Evolutionary conservation across 2,329 filamentous ascomycete species (phyloP), one percentile per base, ranked within the genome.

Genomic region (Fusarium begoniae): DNA sequence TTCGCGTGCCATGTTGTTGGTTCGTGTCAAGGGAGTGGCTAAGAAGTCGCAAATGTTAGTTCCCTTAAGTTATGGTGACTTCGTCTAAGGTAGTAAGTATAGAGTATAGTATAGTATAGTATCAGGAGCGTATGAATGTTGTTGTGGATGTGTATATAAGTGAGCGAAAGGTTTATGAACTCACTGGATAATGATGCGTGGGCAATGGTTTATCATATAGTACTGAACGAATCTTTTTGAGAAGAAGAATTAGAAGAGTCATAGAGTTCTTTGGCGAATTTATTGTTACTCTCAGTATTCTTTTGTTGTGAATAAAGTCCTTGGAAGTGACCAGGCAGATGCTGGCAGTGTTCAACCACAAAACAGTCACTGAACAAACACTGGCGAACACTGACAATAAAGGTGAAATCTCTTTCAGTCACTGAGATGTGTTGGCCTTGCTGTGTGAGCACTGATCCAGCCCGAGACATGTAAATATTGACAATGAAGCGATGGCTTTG

Each of bases 301-400:
- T 32, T 51, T 74, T 63, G 55, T 48, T 64, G 28, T 69, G 50
- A 61, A 55, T 61, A 17, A 24, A 51, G n/a, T 28, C 38, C 40
- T 38, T 51, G 22, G 35, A 47, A 55, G 55, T 58, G 47, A 10
- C 26, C 22, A 40, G n/a, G 30, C 41, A 48, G 40, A 47, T 32
- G 24, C 30, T 35, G 20, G 28, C 55, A 57, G 40, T 57, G 30
- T 35, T 44, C 24, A 35, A 26, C 17, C 9, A 22, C 10, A 35
- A 24, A n/a, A 26, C 13, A 57, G 30, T 17, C 20, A n/a, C 41
- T 58, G n/a, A 26, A 35, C 55, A 57, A 32, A 11, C 41, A 37
- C 41, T 58, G n/a, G 41, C 32, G 30, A 50, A 55, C 58, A 61
- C 28, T 56, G 58, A 28, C 38, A 28, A 20, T 20, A 56, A 22